Conservation (phyloP, 306 rosid genomes). For the Begonia masoniana region DNA sequence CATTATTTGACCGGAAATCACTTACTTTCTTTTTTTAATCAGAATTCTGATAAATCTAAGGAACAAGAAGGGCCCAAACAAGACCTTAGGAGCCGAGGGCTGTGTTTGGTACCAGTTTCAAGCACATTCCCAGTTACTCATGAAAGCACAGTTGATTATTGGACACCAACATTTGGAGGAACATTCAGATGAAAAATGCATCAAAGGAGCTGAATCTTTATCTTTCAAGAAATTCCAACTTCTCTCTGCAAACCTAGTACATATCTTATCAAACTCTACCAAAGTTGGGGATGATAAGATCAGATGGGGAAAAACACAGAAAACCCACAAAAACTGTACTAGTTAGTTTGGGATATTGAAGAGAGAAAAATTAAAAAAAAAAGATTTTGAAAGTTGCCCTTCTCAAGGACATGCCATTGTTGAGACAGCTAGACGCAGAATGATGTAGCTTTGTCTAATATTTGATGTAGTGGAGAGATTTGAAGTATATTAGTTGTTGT, state of each 20-base stretch:
- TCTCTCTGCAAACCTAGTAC: slow-evolving; percentile 21
- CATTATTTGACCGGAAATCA: no score
- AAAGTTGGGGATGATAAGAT: slow-evolving; percentile 63
- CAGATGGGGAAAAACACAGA: slow-evolving; percentile 8
- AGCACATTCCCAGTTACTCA: slow-evolving; percentile 88
- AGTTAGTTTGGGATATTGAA: no score
- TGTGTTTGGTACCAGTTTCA: slow-evolving; percentile 88
- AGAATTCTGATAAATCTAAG: slow-evolving; percentile 62
- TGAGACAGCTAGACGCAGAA: slow-evolving; percentile 55
- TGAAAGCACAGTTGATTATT: slow-evolving; percentile 81
- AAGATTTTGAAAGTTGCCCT: no score
- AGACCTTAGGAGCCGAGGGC: slow-evolving; percentile 86
- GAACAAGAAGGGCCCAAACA: slow-evolving; percentile 65
- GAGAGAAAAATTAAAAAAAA: no score
- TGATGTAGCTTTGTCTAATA: slow-evolving; percentile 37
- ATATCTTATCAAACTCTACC: slow-evolving; percentile 53
- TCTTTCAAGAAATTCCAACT: no score
- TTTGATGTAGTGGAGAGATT: slow-evolving; percentile 24
- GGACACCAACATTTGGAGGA: slow-evolving; percentile 94
- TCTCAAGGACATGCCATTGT: slow-evolving; percentile 14
- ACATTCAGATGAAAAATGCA: slow-evolving; percentile 44
- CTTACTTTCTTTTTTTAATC: slow-evolving; percentile 3
- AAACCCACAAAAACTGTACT: slow-evolving; percentile 24
- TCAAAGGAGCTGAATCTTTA: no score
- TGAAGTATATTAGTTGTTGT: slow-evolving; percentile 46